Conservation (phyloP, 202 grass and related monocot species). For the Saccharum hybrid region DNA sequence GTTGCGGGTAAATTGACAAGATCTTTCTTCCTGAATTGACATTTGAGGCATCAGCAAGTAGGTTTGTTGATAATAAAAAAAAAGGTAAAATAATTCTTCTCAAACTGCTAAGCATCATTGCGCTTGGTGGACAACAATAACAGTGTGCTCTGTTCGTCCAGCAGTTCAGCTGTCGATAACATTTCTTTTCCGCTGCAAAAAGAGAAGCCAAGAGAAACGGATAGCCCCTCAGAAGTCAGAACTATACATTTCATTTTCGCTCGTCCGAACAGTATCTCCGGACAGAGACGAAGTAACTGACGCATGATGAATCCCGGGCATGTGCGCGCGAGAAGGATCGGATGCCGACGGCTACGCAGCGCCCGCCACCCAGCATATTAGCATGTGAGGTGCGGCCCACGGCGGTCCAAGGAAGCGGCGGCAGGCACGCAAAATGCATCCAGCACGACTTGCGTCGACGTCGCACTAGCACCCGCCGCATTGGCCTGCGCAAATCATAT, state of each 20-base stretch:
- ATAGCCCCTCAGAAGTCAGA: not conserved
- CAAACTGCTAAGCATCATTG: not conserved
- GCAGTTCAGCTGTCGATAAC: not conserved
- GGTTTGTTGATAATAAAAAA: not conserved
- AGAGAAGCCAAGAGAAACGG: not conserved
- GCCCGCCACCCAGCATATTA: not conserved
- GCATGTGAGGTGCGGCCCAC: not conserved
- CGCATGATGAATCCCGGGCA: not conserved
- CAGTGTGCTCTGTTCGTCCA: not conserved
- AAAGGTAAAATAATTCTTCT: not conserved
- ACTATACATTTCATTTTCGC: not conserved
- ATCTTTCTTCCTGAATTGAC: not conserved
- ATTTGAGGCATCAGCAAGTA: not conserved
- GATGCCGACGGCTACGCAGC: constrained; percentile 7
- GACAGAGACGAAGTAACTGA: constrained; percentile 1
- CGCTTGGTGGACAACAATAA: not conserved
- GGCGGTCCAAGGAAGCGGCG: not conserved
- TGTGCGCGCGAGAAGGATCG: not conserved
- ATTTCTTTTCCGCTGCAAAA: not conserved
- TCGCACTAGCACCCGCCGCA: not conserved
- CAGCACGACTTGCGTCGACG: not conserved
- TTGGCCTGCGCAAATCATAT: not conserved
- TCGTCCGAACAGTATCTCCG: not conserved
- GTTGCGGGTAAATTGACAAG: not conserved
- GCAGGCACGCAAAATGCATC: not conserved